phyloP scores from a whole-genome alignment of 2,329 filamentous ascomycete genomes.

The Fusarium proliferatum region DNA sequence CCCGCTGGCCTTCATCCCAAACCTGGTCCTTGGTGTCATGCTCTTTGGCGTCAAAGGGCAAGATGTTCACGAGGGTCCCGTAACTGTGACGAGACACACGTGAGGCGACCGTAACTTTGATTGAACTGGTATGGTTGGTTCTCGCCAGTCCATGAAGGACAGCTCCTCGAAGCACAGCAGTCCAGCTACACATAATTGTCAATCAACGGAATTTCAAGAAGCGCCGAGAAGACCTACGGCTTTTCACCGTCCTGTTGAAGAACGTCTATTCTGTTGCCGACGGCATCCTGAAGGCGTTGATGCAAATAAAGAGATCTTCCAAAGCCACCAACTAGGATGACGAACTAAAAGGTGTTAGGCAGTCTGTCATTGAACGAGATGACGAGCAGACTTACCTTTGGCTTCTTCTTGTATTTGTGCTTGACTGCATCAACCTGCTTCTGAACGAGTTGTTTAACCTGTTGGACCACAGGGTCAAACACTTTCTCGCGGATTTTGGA shows the following conservation, averaged over 20 bases:
- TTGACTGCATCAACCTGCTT: slow-evolving; percentile 45
- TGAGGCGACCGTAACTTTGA: slow-evolving; percentile 38
- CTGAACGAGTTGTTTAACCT: slow-evolving; percentile 42
- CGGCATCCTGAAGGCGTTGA: slow-evolving; percentile 42
- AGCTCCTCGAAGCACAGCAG: slow-evolving; percentile 50
- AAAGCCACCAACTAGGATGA: slow-evolving; percentile 56
- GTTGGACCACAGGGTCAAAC: slow-evolving; percentile 40
- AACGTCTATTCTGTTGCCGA: slow-evolving; percentile 37
- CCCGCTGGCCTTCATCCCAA: slow-evolving; percentile 16
- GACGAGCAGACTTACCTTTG: slow-evolving; percentile 42
- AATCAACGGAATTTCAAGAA: background rate
- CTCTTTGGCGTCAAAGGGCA: slow-evolving; percentile 18
- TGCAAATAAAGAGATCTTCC: slow-evolving; percentile 49
- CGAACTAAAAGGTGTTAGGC: slow-evolving; percentile 42
- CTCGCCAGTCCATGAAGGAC: slow-evolving; percentile 44
- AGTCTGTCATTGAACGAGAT: background rate
- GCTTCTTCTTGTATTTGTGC: slow-evolving; percentile 28
- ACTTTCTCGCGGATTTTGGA: slow-evolving; percentile 15
- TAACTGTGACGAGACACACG: slow-evolving; percentile 48
- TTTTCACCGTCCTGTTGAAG: slow-evolving; percentile 46
- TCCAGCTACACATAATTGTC: slow-evolving; percentile 45
- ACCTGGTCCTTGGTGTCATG: slow-evolving; percentile 37
- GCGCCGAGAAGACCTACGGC: slow-evolving; percentile 46
- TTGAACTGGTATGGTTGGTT: background rate
- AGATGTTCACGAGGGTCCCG: slow-evolving; percentile 29